Evolutionary conservation across 208 protist species (phyloP), one percentile per base, ranked within the genome.

Genomic region (Trypanosoma cruzi): DNA sequence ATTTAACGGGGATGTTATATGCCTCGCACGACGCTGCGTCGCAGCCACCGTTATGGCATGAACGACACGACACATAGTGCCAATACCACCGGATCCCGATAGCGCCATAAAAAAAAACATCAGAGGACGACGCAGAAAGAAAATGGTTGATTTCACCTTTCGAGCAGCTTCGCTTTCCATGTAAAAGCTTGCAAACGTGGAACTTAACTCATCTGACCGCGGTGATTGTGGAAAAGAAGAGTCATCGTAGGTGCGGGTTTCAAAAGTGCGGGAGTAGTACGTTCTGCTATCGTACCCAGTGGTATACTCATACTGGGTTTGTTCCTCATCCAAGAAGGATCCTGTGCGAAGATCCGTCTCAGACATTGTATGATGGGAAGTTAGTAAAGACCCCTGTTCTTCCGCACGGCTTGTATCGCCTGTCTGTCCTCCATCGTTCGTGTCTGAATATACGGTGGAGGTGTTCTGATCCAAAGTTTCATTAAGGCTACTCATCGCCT

Each of bases 171-270:
- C 75, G 75, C 85, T 89, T 11, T 90, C 84, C 63, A 88, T 72
- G 68, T 92, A 96, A 71, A 93, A 89, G 40, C 81, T 91, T 42
- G 82, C 77, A 58, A 92, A 90, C 24, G 90, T 92, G 13, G 90
- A 92, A 77, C 88, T 93, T 58, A 92, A 75, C 62, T 92, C 84
- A 61, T 73, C 65, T 1, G 85, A 92, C 40, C 77, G 70, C 11
- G 90, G 85, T 7, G 86, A 93, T 58, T 80, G 74, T 22, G 62
- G 62, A 44, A 89, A 68, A 2, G 77, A 79, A 24, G 71, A 86
- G 66, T 91, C 81, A 66, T 88, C 70, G 59, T 80, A 80, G 22
- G 64, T 75, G 22, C 56, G 58, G 0, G 56, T 70, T 36, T 68
- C 58, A 69, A 46, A 64, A 11, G 71, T 71, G 42, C 63, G 34